phyloP scores from a whole-genome alignment of 371 early-diverging fungal species.

The Sporodiniella umbellata region DNA sequence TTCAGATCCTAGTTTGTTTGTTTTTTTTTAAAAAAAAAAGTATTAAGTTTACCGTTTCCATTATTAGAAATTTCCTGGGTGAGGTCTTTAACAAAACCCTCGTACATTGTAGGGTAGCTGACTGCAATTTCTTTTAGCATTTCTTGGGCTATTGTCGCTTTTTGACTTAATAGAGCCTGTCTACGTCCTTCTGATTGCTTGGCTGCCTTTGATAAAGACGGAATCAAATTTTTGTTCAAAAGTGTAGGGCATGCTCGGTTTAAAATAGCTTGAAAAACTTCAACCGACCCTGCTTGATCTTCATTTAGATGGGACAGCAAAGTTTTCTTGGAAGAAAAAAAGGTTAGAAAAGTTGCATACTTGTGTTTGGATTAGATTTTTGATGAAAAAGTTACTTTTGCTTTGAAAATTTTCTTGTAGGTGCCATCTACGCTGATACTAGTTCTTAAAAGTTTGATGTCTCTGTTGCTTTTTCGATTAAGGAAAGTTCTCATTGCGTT shows the following conservation, averaged over 20 bases:
- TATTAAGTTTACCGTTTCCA: constrained; percentile 8
- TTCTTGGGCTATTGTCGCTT: constrained; percentile 19
- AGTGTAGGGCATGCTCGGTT: constrained; percentile 55
- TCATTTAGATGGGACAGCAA: constrained; percentile 61
- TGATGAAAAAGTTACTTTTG: no score
- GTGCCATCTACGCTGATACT: constrained; percentile 18
- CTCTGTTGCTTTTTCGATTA: constrained; percentile 15
- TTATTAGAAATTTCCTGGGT: constrained; percentile 6
- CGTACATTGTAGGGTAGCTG: constrained; percentile 20
- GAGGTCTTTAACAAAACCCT: constrained; percentile 6
- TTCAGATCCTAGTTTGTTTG: no score
- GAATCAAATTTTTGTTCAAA: constrained; percentile 31
- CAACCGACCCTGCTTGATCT: constrained; percentile 52
- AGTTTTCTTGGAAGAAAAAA: no score
- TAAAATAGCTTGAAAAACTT: constrained; percentile 69
- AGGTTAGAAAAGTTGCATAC: no score
- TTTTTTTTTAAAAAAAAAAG: no score
- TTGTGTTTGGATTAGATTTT: no score
- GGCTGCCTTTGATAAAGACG: constrained; percentile 20
- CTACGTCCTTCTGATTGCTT: constrained; percentile 13
- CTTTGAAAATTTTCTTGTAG: constrained; percentile 23
- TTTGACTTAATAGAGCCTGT: constrained; percentile 10
- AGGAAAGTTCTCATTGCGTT: constrained; percentile 25
- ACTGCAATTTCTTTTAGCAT: constrained; percentile 22
- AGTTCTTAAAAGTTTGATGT: constrained; percentile 19